Evolutionary conservation across 2,329 filamentous ascomycete genomes (phyloP), one percentile per base, ranked within the genome.

Genomic region (Parastagonospora avenae): DNA sequence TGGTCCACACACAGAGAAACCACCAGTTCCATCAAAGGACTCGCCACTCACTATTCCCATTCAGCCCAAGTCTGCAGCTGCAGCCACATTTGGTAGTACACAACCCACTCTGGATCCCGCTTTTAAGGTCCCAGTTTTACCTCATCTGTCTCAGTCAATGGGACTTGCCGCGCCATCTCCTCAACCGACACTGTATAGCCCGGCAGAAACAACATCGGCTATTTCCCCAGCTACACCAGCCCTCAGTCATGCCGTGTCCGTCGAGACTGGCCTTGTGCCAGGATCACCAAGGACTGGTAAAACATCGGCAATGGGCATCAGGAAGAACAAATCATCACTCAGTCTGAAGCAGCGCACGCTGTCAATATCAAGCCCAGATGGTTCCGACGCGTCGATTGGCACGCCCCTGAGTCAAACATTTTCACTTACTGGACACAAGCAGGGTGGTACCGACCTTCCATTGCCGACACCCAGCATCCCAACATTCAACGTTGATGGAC

Each of bases 331-430:
- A 54, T 81, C 79, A 59, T 80, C 77, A 0, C 63, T 79, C n/a
- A 90, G 89, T 57, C 77, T 92, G 59, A 90, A 88, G 68, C 83
- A 85, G 51, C 85, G 91, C 42, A 92, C 91, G 55, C 78, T 92
- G 63, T 92, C 91, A 10, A 75, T 83, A 45, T 81, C 82, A 5
- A 84, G 81, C 29, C 79, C 79, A 4, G 83, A 85, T 51, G 79
- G 79, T 4, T 84, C 83, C 1, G 88, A 91, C 41, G 78, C 83
- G 42, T 92, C 90, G 1, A 87, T 89, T 4, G 83, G 82, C 27
- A 96, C 91, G 0, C 90, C 92, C 0, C 80, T 88, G 52, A 91
- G 84, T 67, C 85, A 83, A 48, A 84, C 83, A 6, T 90, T 91
- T 67, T 81, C 77, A 28, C 71, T 82, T 59, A 72, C 79, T 15